phyloP scores from a whole-genome alignment of 805 yeast species.

The Yamadazyma laniorum region DNA sequence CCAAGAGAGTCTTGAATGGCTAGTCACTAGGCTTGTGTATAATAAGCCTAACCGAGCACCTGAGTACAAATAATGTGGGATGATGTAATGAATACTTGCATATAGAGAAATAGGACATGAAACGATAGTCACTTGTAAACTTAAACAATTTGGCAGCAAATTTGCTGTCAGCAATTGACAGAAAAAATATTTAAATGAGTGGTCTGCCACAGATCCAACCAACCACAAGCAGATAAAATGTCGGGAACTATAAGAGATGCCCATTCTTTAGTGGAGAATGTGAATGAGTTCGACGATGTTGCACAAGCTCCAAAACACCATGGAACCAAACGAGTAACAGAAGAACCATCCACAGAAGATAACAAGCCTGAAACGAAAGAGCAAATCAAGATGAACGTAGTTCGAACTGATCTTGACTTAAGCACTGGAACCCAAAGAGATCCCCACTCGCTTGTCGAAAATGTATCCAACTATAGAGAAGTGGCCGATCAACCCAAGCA shows the following conservation, averaged over 20 bases:
- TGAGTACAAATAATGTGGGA: conserved; percentile 33
- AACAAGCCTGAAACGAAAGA: conserved; percentile 5
- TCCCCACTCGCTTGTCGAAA: conserved; percentile 9
- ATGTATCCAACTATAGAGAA: conserved; percentile 8
- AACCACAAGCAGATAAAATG: too few species aligned
- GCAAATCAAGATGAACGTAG: conserved; percentile 7
- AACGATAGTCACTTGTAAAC: too few species aligned
- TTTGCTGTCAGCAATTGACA: too few species aligned
- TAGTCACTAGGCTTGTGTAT: conserved; percentile 65
- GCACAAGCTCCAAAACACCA: conserved; percentile 13
- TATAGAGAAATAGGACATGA: not conserved
- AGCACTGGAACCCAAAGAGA: conserved; percentile 7
- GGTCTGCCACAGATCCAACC: too few species aligned
- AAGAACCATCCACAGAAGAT: conserved; percentile 5
- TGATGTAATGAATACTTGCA: not conserved
- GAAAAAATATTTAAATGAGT: too few species aligned
- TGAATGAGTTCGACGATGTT: conserved; percentile 9
- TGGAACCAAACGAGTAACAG: conserved; percentile 4
- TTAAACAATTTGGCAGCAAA: too few species aligned
- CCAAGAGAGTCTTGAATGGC: conserved; percentile 86
- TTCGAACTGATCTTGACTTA: conserved; percentile 4
- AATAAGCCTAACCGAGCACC: conserved; percentile 65
- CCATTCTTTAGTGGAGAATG: conserved; percentile 10
- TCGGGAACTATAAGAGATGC: not conserved
- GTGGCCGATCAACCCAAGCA: conserved; percentile 13